Conservation (phyloP, 2,329 filamentous ascomycete species). For the Cytospora mali region DNA sequence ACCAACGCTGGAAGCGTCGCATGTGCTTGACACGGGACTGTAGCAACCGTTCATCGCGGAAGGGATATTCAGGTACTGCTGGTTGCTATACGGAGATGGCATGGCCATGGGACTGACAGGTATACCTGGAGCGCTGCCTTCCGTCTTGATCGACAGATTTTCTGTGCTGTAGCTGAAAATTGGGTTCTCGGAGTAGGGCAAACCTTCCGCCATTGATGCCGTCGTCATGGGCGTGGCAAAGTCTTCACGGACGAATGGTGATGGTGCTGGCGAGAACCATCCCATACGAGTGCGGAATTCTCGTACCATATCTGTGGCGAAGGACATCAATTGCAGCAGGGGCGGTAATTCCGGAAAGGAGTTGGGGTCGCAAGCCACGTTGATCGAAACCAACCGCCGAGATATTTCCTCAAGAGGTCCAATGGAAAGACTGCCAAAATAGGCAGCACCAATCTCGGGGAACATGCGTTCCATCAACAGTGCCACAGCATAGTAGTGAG, state of each 20-base stretch:
- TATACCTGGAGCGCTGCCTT: slow-evolving; percentile 48
- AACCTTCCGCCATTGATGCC: slow-evolving; percentile 33
- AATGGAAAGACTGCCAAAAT: slow-evolving; percentile 80
- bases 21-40: slow-evolving; percentile 65
- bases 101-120: slow-evolving; percentile 59
- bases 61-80: slow-evolving; percentile 65
- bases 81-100: slow-evolving; percentile 56
- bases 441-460: slow-evolving; percentile 85
- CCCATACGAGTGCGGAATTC: slow-evolving; percentile 72
- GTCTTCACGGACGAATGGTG: slow-evolving; percentile 43
- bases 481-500: slow-evolving; percentile 88
- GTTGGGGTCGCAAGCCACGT: slow-evolving; percentile 58
- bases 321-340: slow-evolving; percentile 66
- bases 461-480: slow-evolving; percentile 88
- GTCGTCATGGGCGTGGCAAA: slow-evolving; percentile 45
- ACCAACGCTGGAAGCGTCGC: slow-evolving; percentile 35
- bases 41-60: slow-evolving; percentile 63
- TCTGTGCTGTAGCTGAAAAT: slow-evolving; percentile 67
- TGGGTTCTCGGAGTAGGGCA: slow-evolving; percentile 57
- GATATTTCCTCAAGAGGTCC: slow-evolving; percentile 86
- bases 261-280: slow-evolving; percentile 63
- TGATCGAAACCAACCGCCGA: slow-evolving; percentile 71
- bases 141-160: slow-evolving; percentile 59
- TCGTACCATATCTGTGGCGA: slow-evolving; percentile 68
- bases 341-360: slow-evolving; percentile 60